Conservation (phyloP, 1,284 basidiomycete genomes). For the Ganoderma sinense region DNA sequence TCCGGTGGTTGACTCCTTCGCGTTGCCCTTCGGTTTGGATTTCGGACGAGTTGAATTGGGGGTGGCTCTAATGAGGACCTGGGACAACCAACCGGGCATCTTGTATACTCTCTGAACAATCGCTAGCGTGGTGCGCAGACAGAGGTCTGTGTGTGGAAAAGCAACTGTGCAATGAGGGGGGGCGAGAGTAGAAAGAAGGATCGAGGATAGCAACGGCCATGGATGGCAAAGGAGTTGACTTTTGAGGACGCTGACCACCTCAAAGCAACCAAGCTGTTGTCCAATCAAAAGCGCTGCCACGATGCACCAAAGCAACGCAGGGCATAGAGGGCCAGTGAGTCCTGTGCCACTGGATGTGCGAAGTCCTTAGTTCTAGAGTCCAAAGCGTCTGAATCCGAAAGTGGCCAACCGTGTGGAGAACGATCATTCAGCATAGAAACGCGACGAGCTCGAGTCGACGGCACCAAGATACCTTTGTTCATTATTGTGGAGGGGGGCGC, state of each 20-base stretch:
- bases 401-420: neutral
- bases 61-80: neutral
- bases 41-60: neutral
- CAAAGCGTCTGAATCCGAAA: neutral
- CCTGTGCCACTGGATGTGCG: neutral
- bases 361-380: neutral
- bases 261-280: neutral
- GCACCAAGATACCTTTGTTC: conserved; percentile 6
- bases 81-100: neutral
- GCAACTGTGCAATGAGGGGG: neutral
- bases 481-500: neutral
- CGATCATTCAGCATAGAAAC: neutral
- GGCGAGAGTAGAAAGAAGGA: neutral
- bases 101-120: neutral
- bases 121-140: neutral
- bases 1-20: neutral
- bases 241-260: neutral
- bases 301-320: neutral
- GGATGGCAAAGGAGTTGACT: neutral
- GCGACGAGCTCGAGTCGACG: neutral
- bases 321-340: neutral
- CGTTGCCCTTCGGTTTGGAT: neutral
- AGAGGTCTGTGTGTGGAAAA: neutral
- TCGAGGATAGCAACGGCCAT: neutral
- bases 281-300: neutral